A percentile compares a stretch with the other conserved stretches of the same genome.
These are phyloP conservation scores for Candida oleophila DNA, from an alignment of 805 yeast genomes.

Conservation along the genomic window DNA sequence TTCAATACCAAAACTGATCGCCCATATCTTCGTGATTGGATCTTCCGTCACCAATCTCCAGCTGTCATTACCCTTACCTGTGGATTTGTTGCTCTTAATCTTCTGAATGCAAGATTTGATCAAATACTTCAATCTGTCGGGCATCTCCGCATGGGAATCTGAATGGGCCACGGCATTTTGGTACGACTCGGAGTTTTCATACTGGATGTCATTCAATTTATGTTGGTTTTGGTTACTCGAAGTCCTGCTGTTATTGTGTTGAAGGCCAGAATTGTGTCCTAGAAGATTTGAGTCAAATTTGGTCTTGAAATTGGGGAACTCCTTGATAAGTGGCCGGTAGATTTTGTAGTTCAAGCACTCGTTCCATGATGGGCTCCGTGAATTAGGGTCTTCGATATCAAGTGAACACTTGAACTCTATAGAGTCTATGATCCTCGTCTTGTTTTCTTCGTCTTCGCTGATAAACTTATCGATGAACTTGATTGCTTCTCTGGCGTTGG, in stretches of 20 bases:
- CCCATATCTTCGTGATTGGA: conserved; percentile 51
- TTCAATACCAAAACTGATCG: conserved; percentile 50
- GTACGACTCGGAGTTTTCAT: conserved; percentile 26
- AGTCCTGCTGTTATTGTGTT: conserved; percentile 11
- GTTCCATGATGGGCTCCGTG: conserved; percentile 47
- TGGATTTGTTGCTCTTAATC: not conserved
- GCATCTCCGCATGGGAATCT: conserved; percentile 43
- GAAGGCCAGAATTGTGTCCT: conserved; percentile 12
- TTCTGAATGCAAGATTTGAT: conserved; percentile 60
- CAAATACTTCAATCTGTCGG: conserved; percentile 51
- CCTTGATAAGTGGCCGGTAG: conserved; percentile 46
- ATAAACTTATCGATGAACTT: conserved; percentile 53
- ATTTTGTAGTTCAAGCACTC: conserved; percentile 45
- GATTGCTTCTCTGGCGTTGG: conserved; percentile 66
- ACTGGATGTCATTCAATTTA: conserved; percentile 23
- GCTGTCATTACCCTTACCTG: conserved; percentile 20
- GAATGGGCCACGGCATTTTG: conserved; percentile 22
- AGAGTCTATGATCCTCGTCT: conserved; percentile 9
- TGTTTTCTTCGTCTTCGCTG: conserved; percentile 18
- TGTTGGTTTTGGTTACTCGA: conserved; percentile 11
- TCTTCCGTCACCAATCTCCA: conserved; percentile 71
- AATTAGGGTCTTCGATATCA: conserved; percentile 39
- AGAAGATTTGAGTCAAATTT: conserved; percentile 28
- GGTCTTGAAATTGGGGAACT: conserved; percentile 47
- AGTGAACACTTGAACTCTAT: conserved; percentile 19